phyloP scores from a whole-genome alignment of 2,329 filamentous ascomycete species.

The Pestalotiopsis sp. region DNA sequence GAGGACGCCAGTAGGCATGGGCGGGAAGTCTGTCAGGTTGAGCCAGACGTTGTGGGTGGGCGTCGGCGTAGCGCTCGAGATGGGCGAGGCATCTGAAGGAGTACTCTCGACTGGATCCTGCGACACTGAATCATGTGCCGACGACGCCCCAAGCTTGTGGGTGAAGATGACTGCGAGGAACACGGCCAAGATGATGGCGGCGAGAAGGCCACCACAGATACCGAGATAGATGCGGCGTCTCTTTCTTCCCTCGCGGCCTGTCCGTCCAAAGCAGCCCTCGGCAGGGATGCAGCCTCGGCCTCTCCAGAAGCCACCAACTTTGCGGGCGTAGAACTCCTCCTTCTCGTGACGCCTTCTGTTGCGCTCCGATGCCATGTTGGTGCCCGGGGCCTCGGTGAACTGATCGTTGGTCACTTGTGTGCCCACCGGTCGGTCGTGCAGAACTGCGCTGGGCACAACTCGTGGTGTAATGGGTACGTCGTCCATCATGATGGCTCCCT shows the following conservation, averaged over 20 bases:
- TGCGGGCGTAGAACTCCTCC: slow-evolving; percentile 63
- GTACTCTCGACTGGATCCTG: neutral
- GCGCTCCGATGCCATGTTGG: slow-evolving; percentile 49
- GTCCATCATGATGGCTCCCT: slow-evolving; percentile 62
- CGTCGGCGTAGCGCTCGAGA: neutral
- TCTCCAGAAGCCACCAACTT: slow-evolving; percentile 64
- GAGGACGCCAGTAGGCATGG: slow-evolving; percentile 81
- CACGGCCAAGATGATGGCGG: slow-evolving; percentile 59
- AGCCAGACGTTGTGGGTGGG: slow-evolving; percentile 66
- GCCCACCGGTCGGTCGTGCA: slow-evolving; percentile 48
- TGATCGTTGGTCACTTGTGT: slow-evolving; percentile 50
- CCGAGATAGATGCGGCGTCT: slow-evolving; percentile 62
- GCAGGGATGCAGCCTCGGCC: slow-evolving; percentile 65
- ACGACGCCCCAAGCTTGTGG: slow-evolving; percentile 28
- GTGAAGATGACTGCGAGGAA: slow-evolving; percentile 62
- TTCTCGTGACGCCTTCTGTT: slow-evolving; percentile 63
- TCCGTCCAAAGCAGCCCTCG: slow-evolving; percentile 67
- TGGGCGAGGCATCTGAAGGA: neutral
- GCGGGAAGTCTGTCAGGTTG: slow-evolving; percentile 83
- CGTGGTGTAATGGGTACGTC: slow-evolving; percentile 55
- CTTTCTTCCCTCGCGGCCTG: slow-evolving; percentile 65
- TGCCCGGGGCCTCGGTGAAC: slow-evolving; percentile 42
- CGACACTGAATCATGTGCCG: neutral
- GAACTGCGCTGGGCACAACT: slow-evolving; percentile 25
- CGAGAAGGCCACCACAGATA: slow-evolving; percentile 52